Conservation (phyloP, 176 grass and related monocot genomes). For the Luzula sylvatica region DNA sequence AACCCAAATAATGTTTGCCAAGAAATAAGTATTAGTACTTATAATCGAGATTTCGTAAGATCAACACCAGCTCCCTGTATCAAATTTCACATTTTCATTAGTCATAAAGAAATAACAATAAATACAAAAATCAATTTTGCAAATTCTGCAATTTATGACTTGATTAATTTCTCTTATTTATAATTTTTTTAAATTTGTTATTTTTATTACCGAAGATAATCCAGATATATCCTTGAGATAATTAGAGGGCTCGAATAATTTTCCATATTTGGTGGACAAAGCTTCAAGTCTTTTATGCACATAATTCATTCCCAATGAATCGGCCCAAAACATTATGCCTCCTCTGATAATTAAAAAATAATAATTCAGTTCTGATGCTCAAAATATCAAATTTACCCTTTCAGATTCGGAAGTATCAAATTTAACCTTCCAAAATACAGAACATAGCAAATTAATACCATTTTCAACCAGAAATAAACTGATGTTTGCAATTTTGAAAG, state of each 20-base stretch:
- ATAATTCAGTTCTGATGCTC: not conserved
- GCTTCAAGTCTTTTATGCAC: conserved; percentile 28
- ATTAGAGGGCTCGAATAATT: conserved; percentile 48
- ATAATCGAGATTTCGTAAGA: conserved; percentile 5
- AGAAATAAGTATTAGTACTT: no score
- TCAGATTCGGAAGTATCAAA: not conserved
- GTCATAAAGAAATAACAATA: not conserved
- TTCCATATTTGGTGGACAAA: conserved; percentile 45
- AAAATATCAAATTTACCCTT: not conserved
- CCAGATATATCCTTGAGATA: conserved; percentile 37
- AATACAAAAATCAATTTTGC: not conserved
- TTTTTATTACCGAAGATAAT: conserved; percentile 40
- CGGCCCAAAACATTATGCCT: conserved; percentile 64
- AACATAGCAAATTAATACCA: not conserved
- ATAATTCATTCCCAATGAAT: conserved; percentile 36
- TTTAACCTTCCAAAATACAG: not conserved
- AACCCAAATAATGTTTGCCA: no score
- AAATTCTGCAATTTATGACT: not conserved
- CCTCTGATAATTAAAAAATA: conserved; percentile 25
- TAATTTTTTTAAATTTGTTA: not conserved
- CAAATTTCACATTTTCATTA: not conserved
- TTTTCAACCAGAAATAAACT: not conserved
- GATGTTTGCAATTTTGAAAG: not conserved
- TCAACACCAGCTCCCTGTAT: conserved; percentile 16
- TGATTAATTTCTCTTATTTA: not conserved